Conservation (phyloP, 2,329 filamentous ascomycete species). For the Sporothrix euskadiensis region DNA sequence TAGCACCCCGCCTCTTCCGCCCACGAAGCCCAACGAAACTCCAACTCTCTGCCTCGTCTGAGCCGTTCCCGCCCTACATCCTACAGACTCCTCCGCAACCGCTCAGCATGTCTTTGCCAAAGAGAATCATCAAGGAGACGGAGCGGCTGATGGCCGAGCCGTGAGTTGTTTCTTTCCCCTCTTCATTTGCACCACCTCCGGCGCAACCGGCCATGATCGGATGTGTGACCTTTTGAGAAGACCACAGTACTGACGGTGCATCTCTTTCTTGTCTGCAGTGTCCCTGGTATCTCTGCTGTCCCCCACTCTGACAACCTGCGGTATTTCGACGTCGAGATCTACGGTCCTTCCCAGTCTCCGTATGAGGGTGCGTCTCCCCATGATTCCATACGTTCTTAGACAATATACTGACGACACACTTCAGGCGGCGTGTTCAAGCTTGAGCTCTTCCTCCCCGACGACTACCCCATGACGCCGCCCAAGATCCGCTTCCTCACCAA, state of each 20-base stretch:
- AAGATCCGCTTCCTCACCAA: constrained; percentile 99
- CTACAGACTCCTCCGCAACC: neutral
- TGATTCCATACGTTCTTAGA: neutral
- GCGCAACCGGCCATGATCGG: neutral
- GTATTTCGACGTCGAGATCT: constrained; percentile 97
- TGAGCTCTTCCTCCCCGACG: constrained; percentile 94
- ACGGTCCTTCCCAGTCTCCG: constrained; percentile 58
- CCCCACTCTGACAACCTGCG: constrained; percentile 96
- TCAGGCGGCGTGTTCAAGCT: constrained; percentile 85
- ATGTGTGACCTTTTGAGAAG: neutral
- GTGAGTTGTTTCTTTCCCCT: constrained; percentile 58
- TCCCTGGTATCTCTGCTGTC: constrained; percentile 91
- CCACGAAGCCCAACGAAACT: neutral
- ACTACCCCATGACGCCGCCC: constrained; percentile 98
- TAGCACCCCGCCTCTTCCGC: constrained; percentile 2
- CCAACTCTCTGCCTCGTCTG: neutral
- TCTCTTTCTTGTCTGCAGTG: constrained; percentile 52
- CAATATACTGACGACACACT: neutral
- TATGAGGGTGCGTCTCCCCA: constrained; percentile 71
- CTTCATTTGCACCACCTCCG: neutral
- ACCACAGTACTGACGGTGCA: neutral
- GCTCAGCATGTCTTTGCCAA: constrained; percentile 71
- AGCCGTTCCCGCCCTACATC: neutral
- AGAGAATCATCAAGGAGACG: constrained; percentile 98
- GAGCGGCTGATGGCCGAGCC: constrained; percentile 95